Percentiles rank a stretch among this genome's conserved stretches.
Evolutionary conservation across 805 yeast species (phyloP).

Genomic region (Metschnikowia orientalis): DNA sequence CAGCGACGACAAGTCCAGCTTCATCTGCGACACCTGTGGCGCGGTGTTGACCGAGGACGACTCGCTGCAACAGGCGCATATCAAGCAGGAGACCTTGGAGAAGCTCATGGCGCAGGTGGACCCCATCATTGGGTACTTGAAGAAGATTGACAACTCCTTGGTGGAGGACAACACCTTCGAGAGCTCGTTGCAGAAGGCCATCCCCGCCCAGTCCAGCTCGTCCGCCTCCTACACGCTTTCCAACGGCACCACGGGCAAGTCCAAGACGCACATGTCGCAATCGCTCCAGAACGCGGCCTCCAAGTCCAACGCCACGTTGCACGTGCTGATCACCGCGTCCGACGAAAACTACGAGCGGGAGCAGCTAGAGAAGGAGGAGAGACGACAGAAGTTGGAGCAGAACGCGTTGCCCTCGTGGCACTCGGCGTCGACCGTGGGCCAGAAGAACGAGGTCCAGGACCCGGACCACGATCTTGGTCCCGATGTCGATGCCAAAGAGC

Average conservation of each 20-base stretch:
- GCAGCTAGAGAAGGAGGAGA: conserved; percentile 59
- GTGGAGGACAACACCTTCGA: conserved; percentile 41
- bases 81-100: conserved; percentile 77
- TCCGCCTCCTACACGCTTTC: conserved; percentile 67
- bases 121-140: conserved; percentile 78
- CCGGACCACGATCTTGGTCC: conserved; percentile 12
- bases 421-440: conserved; percentile 82
- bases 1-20: conserved; percentile 75
- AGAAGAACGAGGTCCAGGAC: conserved; percentile 33
- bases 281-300: conserved; percentile 47
- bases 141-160: conserved; percentile 42
- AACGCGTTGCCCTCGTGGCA: conserved; percentile 98
- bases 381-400: conserved; percentile 71
- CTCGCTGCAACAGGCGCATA: conserved; percentile 72
- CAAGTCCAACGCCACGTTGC: conserved; percentile 77
- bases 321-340: conserved; percentile 83
- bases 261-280: conserved; percentile 29
- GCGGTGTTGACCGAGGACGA: conserved; percentile 81
- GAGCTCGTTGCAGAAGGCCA: conserved; percentile 64
- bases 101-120: conserved; percentile 84
- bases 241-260: conserved; percentile 34
- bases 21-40: conserved; percentile 81
- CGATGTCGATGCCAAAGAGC: conserved; percentile 19
- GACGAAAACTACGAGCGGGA: conserved; percentile 73
- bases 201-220: conserved; percentile 76